Base-by-base conservation (phyloP, 768 basidiomycete species). In the Suillus subluteus region DNA sequence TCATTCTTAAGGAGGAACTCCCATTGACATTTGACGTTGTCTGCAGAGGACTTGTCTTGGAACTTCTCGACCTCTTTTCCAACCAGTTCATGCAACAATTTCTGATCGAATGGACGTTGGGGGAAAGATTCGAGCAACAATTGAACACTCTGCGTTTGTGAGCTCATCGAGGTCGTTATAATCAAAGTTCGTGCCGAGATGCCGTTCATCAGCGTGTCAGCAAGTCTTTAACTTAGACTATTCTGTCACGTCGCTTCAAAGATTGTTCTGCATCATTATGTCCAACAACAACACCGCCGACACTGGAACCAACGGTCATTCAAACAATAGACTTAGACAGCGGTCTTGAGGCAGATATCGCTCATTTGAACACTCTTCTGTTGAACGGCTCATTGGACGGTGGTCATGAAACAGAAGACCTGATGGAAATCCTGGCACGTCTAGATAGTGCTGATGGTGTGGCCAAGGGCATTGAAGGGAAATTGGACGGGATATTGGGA, bases 21-120 rank as follows among this genome's bases (percentile, higher is more conserved):
- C 92, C 93, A 94, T 70, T 87, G 87, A 56, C 84, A 86, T 75
- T 87, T 90, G 66, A 84, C 79, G 66, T 86, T 89, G 61, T 93
- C 92, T 4, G 81, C 72, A 8, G 84, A 84, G 1, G 80, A 78
- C 61, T 80, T 81, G 46, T 72, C 70, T 43, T 79, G 79, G 1
- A 84, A 79, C 26, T 84, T 80, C 38, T 68, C 67, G 32, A 91
- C 72, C 3, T 83, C 82, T 38, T 78, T 78, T 40, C 75, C 73
- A 3, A 91, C 87, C 4, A 85, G 77, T n/a, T 79, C 75, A 68
- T 87, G 76, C 58, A 92, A 83, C 9, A 73, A 69, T 3, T 75
- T 70, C 70, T 85, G 83, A 52, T 83, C 78, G 63, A 84, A 74
- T n/a, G 88, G 85, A 41, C 80, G 81, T 38, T 81, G 73, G 18